Base-by-base conservation (phyloP, 495 filamentous ascomycete species). In the Niebla homalea region DNA sequence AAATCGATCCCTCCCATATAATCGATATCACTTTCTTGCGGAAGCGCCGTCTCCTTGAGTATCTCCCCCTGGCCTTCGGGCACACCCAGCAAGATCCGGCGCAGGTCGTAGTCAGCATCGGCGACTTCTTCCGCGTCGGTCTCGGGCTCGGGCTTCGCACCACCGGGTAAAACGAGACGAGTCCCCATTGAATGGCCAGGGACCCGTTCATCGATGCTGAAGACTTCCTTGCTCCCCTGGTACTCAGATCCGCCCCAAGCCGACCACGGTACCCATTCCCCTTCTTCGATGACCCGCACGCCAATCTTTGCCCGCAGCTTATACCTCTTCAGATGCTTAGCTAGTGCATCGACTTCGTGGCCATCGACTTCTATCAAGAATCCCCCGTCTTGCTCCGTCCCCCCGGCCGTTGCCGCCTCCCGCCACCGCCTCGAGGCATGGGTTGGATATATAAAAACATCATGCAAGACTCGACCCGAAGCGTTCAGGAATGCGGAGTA, bases 401-500 rank as follows among this genome's bases (percentile, higher is more conserved):
- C 21, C 46, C 69, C 65, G 2, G 67, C 67, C n/a, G 59, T 53
- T 64, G 71, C 36, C 36, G 45, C 5, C 4, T 52, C 22, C 10
- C 45, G 48, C 32, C 61, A 55, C 41, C 25, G 48, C 26, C 18
- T 20, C 25, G 53, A 57, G 22, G 53, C 46, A 10, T 53, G 15
- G 14, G 57, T 51, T 4, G 80, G 80, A 70, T 92, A 95, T 25
- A 98, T 71, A 68, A 95, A 94, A 22, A 86, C 84, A 64, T 98
- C 92, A 65, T 89, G 77, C 22, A 96, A 69, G 10, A 96, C 71
- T 37, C 87, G 75, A 39, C 92, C 89, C 55, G 82, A 77, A 18
- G 87, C 87, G 56, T 81, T 94, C 12, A 98, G 75, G 60, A 98
- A 95, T 2, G 80, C 85, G 20, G 77, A 70, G 67, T 93, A 96